phyloP scores from a whole-genome alignment of 169 alveolate genomes.

The Plasmodium chabaudi region DNA sequence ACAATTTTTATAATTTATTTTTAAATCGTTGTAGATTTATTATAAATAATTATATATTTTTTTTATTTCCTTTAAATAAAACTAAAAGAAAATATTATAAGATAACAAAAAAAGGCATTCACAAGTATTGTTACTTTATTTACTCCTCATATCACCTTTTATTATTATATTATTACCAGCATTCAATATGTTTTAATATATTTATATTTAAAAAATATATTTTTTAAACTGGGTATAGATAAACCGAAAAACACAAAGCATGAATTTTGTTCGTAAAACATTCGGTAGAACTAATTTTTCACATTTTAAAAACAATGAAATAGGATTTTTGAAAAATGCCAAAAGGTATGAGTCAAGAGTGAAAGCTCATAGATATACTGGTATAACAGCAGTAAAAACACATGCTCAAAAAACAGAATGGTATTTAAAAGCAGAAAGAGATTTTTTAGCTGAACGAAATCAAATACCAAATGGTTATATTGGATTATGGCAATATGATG shows the following conservation, averaged over 20 bases:
- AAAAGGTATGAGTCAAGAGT: conserved; percentile 84
- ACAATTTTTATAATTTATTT: too few relatives aligned
- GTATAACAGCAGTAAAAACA: conserved; percentile 86
- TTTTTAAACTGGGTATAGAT: background rate
- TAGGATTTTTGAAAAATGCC: conserved; percentile 11
- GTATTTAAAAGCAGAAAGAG: conserved; percentile 90
- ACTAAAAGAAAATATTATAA: too few relatives aligned
- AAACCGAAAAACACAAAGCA: conserved; percentile 3
- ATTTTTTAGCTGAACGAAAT: conserved; percentile 88
- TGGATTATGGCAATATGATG: conserved; percentile 87
- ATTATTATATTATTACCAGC: too few relatives aligned
- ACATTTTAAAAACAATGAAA: background rate
- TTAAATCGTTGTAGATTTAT: too few relatives aligned
- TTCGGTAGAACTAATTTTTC: background rate
- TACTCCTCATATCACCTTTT: too few relatives aligned
- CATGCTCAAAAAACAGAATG: conserved; percentile 91
- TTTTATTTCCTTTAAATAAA: too few relatives aligned
- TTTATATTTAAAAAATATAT: background rate
- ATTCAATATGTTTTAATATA: too few relatives aligned
- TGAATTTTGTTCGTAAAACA: conserved; percentile 22
- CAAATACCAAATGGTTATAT: conserved; percentile 86
- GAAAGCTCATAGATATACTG: conserved; percentile 87
- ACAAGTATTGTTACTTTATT: too few relatives aligned
- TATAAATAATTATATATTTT: too few relatives aligned
- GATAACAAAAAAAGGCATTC: too few relatives aligned